A percentile compares a stretch with the other conserved stretches of the same genome.
Evolutionary conservation across 768 basidiomycete species (phyloP).

Genomic region (Lactifluus echinatus): DNA sequence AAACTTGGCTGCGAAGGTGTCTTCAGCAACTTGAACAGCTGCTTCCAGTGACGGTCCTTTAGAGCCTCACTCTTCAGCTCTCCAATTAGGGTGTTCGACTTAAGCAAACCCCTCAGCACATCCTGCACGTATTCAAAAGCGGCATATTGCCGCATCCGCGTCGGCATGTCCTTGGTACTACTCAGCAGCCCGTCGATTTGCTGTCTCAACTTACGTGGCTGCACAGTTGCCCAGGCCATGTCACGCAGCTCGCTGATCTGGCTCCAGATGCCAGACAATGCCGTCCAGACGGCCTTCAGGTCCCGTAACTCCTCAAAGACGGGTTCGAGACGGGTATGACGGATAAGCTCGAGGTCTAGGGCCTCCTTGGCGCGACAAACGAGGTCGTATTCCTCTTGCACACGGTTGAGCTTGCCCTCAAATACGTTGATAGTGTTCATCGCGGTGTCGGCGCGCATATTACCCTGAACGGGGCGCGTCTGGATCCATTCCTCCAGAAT

Average conservation of each 20-base stretch:
- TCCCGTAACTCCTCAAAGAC: constrained; percentile 93
- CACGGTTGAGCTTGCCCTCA: constrained; percentile 80
- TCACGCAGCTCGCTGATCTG: constrained; percentile 87
- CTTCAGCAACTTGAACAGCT: constrained; percentile 83
- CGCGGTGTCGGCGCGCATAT: constrained; percentile 91
- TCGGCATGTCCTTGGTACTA: constrained; percentile 99
- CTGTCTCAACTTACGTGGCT: constrained; percentile 90
- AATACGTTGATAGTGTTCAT: constrained; percentile 95
- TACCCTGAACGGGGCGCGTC: constrained; percentile 93
- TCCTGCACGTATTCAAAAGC: constrained; percentile 99
- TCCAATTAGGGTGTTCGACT: constrained; percentile 81
- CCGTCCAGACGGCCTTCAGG: constrained; percentile 98
- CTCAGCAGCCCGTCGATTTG: constrained; percentile 84
- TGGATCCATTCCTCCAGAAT: constrained; percentile 90
- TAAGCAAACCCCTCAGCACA: constrained; percentile 72
- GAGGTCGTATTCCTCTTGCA: constrained; percentile 92
- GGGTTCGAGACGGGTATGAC: constrained; percentile 86
- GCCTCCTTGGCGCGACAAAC: constrained; percentile 96
- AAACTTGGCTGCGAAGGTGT: constrained; percentile 69
- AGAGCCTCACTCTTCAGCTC: constrained; percentile 96
- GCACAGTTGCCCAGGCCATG: constrained; percentile 83
- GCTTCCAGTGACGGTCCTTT: constrained; percentile 97
- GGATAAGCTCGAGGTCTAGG: constrained; percentile 82
- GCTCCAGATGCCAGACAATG: constrained; percentile 93
- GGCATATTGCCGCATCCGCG: constrained; percentile 96